Evolutionary conservation across 1,284 basidiomycete genomes (phyloP), one percentile per base, ranked within the genome.

Genomic region (Stygiomarasmius scandens): DNA sequence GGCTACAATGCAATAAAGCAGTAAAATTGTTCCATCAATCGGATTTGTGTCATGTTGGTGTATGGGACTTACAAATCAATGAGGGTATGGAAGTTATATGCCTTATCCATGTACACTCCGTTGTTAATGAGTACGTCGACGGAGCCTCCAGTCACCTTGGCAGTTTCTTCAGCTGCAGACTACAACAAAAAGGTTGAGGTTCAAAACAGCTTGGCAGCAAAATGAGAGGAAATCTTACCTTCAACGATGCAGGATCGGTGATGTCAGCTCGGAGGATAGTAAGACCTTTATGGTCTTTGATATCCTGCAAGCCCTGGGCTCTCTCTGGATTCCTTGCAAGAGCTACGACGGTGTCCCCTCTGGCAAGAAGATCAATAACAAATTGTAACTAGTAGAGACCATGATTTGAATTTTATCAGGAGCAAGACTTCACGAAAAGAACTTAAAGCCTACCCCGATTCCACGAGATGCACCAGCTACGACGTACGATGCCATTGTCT

Each of bases 121-220:
- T 73, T 74, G 60, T 74, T 74, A 47, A 76, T 73, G 47, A 75
- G 63, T 45, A 69, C 66, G 53, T 76, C 74, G 11, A 76, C 52
- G 11, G 66, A 65, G 14, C 69, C 69, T 9, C 67, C 69, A 3
- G 72, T 73, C 24, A 68, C 45, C 22, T 61, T 63, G 1, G 68
- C 54, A 0, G 69, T 62, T 25, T 69, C 64, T 19, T 45, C 56
- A 1, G 63, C 67, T 2, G 66, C 64, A 23, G 52, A 22, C 63
- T 63, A 22, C 19, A 38, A 49, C 6, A 57, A 19, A n/a, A 16
- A 32, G 8, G 20, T 19, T 29, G 12, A 14, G 9, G 12, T 11
- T 4, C 2, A 23, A 16, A 25, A 27, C 19, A 11, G 16, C 46
- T 10, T 20, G 8, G 2, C 10, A 5, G 11, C 29, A 5, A 32